Conservation (phyloP, 345 rosid genomes). For the Euphorbia pulcherrima region DNA sequence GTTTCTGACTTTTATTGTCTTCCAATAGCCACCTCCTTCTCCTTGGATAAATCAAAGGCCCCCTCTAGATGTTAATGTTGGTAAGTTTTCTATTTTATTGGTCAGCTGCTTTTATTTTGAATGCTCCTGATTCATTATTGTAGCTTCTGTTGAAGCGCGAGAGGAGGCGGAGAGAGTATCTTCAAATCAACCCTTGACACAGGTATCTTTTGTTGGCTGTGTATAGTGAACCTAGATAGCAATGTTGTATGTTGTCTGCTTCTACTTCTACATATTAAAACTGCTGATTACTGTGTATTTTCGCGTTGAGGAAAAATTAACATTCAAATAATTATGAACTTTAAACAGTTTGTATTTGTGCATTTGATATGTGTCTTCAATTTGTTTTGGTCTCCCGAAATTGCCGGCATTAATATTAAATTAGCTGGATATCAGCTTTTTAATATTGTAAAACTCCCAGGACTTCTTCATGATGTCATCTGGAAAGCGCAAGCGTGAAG, state of each 20-base stretch:
- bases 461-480: constrained; percentile 73
- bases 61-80: constrained; percentile 86
- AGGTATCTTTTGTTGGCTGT: constrained; percentile 47
- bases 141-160: constrained; percentile 94
- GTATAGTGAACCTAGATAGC: constrained; percentile 5
- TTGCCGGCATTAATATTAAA: constrained; percentile 6
- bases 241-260: neutral
- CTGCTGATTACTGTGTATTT: constrained; percentile 9
- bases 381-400: constrained; percentile 10
- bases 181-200: constrained; percentile 67
- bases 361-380: constrained; percentile 4
- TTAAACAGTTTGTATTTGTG: constrained; percentile 1
- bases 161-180: constrained; percentile 78
- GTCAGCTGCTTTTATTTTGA: constrained; percentile 9
- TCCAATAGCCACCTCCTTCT: constrained; percentile 74
- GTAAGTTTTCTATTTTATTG: constrained; percentile 45
- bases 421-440: constrained; percentile 23
- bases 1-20: constrained; percentile 5
- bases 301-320: constrained; percentile 14
- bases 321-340: constrained; percentile 8
- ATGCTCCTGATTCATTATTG: constrained; percentile 21
- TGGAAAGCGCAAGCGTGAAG: constrained; percentile 96
- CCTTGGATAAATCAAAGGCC: constrained; percentile 83
- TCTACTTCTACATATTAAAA: constrained; percentile 3
- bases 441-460: constrained; percentile 44